A percentile compares a stretch with the other conserved stretches of the same genome.
Conservation (phyloP, 2,329 filamentous ascomycete species). For the Colletotrichum higginsianum region DNA sequence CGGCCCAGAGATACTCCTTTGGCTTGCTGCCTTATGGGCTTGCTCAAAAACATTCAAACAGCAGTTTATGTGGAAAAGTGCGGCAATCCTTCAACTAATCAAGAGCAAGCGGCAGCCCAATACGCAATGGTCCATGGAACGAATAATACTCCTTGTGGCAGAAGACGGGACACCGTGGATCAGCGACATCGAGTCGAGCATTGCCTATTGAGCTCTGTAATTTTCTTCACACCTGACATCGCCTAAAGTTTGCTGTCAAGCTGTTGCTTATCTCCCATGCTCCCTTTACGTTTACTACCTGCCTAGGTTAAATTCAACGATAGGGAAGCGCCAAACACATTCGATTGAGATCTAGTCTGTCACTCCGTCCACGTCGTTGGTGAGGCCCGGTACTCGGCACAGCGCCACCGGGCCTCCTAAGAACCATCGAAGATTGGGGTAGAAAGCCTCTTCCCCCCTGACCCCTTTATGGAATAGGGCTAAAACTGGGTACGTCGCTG, state of each 20-base stretch:
- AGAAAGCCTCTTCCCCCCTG: not conserved
- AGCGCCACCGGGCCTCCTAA: not conserved
- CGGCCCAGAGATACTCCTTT: not conserved
- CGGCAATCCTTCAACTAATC: too few relatives aligned
- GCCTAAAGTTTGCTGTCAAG: not conserved
- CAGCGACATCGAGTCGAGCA: too few relatives aligned
- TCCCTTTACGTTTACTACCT: not conserved
- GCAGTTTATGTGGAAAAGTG: too few relatives aligned
- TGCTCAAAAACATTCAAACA: too few relatives aligned
- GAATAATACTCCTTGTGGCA: not conserved
- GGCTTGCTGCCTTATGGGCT: not conserved
- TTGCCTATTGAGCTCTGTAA: not conserved
- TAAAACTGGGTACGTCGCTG: constrained; percentile 29
- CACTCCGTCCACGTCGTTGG: not conserved
- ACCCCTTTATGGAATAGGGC: constrained; percentile 12
- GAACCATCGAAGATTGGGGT: not conserved
- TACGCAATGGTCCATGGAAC: too few relatives aligned
- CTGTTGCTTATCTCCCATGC: not conserved
- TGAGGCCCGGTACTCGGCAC: constrained; percentile 9
- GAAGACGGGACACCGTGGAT: not conserved
- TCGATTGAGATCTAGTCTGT: not conserved
- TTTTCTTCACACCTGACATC: not conserved
- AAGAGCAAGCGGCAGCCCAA: too few relatives aligned
- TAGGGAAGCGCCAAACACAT: not conserved
- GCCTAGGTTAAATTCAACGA: too few relatives aligned